Percentiles rank a stretch among this genome's conserved stretches.
phyloP scores from a whole-genome alignment of 2,329 filamentous ascomycete species.

The Penicillium psychrosexuale region DNA sequence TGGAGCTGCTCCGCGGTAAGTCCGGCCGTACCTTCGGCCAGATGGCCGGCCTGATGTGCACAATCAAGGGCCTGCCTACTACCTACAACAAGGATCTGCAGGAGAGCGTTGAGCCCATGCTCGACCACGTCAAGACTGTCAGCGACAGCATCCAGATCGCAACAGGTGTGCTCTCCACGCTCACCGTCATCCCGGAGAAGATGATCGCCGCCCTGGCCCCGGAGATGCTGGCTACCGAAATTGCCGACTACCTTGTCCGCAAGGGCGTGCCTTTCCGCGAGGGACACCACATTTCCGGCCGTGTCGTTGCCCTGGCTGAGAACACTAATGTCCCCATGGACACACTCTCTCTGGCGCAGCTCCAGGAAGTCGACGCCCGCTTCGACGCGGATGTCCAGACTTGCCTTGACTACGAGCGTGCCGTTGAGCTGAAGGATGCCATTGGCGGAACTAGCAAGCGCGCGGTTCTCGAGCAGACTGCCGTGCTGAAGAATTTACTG shows the following conservation, averaged over 20 bases:
- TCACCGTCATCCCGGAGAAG: constrained; percentile 66
- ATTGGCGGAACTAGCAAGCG: constrained; percentile 75
- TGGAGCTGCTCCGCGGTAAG: constrained; percentile 76
- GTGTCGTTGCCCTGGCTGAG: constrained; percentile 70
- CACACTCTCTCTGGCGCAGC: constrained; percentile 62
- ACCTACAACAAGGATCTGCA: constrained; percentile 94
- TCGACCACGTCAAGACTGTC: constrained; percentile 79
- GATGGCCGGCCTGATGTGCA: constrained; percentile 76
- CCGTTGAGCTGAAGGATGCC: constrained; percentile 74
- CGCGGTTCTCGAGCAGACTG: constrained; percentile 66
- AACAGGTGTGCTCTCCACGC: constrained; percentile 72
- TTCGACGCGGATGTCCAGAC: constrained; percentile 69
- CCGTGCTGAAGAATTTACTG: constrained; percentile 57
- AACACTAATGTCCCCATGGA: constrained; percentile 65
- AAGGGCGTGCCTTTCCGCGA: constrained; percentile 70
- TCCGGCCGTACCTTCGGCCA: constrained; percentile 73
- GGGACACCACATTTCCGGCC: constrained; percentile 74
- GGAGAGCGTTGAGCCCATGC: constrained; percentile 79
- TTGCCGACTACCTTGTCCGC: constrained; percentile 49
- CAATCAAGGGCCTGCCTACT: constrained; percentile 69
- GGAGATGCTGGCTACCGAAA: constrained; percentile 71
- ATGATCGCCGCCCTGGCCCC: constrained; percentile 77
- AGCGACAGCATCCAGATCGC: constrained; percentile 79
- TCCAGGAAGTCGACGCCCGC: constrained; percentile 64
- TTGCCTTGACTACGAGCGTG: constrained; percentile 76